Base-by-base conservation (phyloP, 2,329 filamentous ascomycete genomes). In the Rhexocercosporidium sp. region DNA sequence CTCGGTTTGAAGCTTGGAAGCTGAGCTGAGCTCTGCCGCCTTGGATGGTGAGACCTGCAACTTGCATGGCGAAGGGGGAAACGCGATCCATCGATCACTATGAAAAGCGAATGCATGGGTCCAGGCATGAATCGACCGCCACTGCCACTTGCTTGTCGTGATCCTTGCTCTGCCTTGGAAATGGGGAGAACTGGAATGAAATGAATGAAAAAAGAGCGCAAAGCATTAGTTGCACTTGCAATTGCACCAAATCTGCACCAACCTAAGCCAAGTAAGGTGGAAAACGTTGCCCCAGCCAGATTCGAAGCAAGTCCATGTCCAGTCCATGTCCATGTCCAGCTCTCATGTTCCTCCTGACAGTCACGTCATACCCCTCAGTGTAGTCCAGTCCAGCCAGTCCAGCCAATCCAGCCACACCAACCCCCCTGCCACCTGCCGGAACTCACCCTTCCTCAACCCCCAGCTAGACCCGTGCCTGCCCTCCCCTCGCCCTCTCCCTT, bases 351-450 rank as follows among this genome's bases (percentile, higher is more conserved):
- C 31, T 56, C 27, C 29, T 49, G 39, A 51, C n/a, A 37, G 44
- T 57, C 44, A 59, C 62, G 66, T 67, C 61, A 67, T 64, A 51
- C 31, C 60, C 60, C 65, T 66, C 59, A 12, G 16, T 44, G 7
- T 12, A 44, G 39, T n/a, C 39, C 39, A 44, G 5, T 16, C 16
- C 39, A 14, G 18, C 4, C 18, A 16, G 4, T 12, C 12, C 18
- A 14, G 12, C 39, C 39, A 44, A 16, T n/a, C 14, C 34, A 8
- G 14, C 2, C 34, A 9, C 34, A 14, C 14, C 39, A 16, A 6
- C 39, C 12, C 56, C 29, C 39, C 59, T 51, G 41, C 53, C 59
- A 18, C 22, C 25, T 59, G 22, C 49, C 34, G 53, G 29, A 34
- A 56, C 53, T 44, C 34, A 44, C 54, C 54, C 54, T 59, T 20